These are phyloP conservation scores for Meripilus lineatus DNA, from an alignment of 1,284 basidiomycete genomes.

Conservation along the genomic window DNA sequence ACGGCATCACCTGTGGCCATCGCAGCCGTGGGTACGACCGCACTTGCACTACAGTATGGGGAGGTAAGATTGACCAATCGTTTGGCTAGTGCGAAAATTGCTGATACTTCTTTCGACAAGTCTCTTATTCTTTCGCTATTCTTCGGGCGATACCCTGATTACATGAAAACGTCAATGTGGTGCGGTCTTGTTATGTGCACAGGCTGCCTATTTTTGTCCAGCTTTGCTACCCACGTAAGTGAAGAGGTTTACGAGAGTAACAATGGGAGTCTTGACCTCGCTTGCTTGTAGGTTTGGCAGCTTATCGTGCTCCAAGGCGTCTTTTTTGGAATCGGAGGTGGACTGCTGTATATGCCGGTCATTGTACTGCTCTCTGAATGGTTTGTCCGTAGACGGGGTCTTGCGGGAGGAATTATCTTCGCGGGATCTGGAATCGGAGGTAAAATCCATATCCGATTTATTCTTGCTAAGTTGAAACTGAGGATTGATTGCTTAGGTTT, in stretches of 20 bases:
- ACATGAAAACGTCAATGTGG: conserved; percentile 20
- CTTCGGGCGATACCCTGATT: conserved; percentile 21
- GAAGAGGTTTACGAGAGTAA: not conserved
- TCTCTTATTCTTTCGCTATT: conserved; percentile 20
- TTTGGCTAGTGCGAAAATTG: too few species aligned
- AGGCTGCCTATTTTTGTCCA: conserved; percentile 20
- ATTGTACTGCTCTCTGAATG: conserved; percentile 21
- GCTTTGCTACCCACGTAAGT: conserved; percentile 21
- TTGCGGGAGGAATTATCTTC: conserved; percentile 26
- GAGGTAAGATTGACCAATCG: conserved; percentile 14
- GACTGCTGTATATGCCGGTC: conserved; percentile 23
- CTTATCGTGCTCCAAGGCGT: conserved; percentile 25
- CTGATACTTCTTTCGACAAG: too few species aligned
- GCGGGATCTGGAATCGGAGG: conserved; percentile 25
- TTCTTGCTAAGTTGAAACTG: not conserved
- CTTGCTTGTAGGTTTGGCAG: conserved; percentile 19
- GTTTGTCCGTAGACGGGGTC: conserved; percentile 21
- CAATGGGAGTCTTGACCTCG: too few species aligned
- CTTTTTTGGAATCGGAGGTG: conserved; percentile 20
- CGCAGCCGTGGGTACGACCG: conserved; percentile 18
- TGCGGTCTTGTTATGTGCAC: conserved; percentile 17
- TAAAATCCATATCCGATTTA: conserved; percentile 2
- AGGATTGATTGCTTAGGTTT: conserved; percentile 14
- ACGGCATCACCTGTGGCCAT: conserved; percentile 15
- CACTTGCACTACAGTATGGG: conserved; percentile 19